Conservation (phyloP, 2,329 filamentous ascomycete species). For the Aureobasidium mangrovei region DNA sequence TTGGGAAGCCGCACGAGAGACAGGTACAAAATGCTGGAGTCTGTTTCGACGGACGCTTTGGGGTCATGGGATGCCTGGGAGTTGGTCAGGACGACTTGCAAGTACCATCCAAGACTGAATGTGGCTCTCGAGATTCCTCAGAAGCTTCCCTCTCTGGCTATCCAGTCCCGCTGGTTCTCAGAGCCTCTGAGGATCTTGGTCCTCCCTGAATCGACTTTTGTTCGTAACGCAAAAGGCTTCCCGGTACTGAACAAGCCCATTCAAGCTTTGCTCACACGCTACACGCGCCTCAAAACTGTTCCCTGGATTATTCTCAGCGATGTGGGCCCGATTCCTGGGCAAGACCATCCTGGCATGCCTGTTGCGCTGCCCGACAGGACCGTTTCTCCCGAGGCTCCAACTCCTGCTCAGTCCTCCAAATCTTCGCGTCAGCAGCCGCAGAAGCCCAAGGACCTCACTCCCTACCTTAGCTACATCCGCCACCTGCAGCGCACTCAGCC, state of each 20-base stretch:
- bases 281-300: slow-evolving; percentile 47
- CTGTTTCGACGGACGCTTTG: not conserved
- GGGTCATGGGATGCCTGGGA: slow-evolving; percentile 93
- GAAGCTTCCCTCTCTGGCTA: slow-evolving; percentile 45
- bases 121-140: slow-evolving; percentile 57
- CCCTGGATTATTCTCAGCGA: slow-evolving; percentile 55
- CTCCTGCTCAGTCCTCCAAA: slow-evolving; percentile 57
- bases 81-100: slow-evolving; percentile 72
- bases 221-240: slow-evolving; percentile 50
- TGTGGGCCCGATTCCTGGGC: slow-evolving; percentile 46
- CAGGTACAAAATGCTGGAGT: slow-evolving; percentile 2
- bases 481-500: slow-evolving; percentile 78
- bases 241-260: slow-evolving; percentile 50
- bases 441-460: slow-evolving; percentile 42
- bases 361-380: not conserved
- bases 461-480: slow-evolving; percentile 71
- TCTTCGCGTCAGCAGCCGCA: slow-evolving; percentile 25
- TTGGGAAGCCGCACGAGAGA: slow-evolving; percentile 2
- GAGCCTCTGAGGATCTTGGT: slow-evolving; percentile 52
- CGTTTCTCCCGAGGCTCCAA: slow-evolving; percentile 39
- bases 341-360: slow-evolving; percentile 7
- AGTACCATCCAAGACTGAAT: slow-evolving; percentile 70
- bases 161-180: slow-evolving; percentile 55
- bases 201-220: slow-evolving; percentile 45
- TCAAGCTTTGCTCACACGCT: slow-evolving; percentile 48